A percentile compares a stretch with the other conserved stretches of the same genome.
Conservation (phyloP, 371 early-diverging fungal species). For the Chytridium lagenaria region DNA sequence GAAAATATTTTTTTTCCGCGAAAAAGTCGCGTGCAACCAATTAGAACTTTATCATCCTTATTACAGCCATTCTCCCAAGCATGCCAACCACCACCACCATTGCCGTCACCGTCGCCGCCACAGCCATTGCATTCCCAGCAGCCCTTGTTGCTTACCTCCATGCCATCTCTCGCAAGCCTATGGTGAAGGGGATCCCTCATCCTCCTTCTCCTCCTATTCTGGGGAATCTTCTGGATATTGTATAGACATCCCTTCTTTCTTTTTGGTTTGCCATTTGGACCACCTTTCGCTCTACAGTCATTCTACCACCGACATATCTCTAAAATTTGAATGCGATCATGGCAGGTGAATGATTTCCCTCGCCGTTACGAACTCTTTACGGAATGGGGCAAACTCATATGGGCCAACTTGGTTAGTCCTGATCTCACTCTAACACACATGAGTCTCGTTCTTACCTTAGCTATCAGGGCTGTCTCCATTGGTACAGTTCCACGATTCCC, state of each 20-base stretch:
- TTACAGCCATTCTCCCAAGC: too few species aligned
- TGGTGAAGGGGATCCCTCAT: not conserved
- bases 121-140: not conserved
- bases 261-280: not conserved
- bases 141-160: conserved; percentile 3
- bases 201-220: not conserved
- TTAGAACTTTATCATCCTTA: too few species aligned
- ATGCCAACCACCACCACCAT: not conserved
- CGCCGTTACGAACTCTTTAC: not conserved
- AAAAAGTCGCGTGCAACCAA: too few species aligned
- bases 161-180: not conserved
- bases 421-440: too few species aligned
- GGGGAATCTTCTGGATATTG: not conserved
- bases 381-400: too few species aligned
- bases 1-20: too few species aligned
- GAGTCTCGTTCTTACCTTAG: too few species aligned
- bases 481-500: not conserved
- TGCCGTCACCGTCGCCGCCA: not conserved
- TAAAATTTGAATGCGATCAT: not conserved
- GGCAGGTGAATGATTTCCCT: not conserved
- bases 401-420: too few species aligned
- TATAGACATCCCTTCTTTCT: too few species aligned
- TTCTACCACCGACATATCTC: not conserved
- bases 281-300: not conserved
- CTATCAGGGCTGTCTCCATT: not conserved